These are phyloP conservation scores for Coix lacrymajobi DNA, from an alignment of 176 grass and related monocot species.

Conservation along the genomic window DNA sequence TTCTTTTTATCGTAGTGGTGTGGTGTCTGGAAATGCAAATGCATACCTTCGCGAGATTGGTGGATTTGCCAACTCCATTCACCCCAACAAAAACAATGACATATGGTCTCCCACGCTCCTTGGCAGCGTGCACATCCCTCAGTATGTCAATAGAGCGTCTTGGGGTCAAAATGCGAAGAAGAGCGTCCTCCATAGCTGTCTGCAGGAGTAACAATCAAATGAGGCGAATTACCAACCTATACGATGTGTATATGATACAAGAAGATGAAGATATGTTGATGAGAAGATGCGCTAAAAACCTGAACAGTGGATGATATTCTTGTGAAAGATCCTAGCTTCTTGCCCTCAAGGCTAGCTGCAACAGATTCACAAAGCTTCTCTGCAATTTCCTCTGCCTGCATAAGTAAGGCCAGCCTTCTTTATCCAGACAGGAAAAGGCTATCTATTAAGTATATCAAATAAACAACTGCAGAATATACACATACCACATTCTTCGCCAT, in stretches of 20 bases:
- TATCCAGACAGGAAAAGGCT: background rate
- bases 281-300: constrained; percentile 27
- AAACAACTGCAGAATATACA: constrained; percentile 1
- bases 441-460: background rate
- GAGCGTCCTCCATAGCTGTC: constrained; percentile 92
- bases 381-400: constrained; percentile 89
- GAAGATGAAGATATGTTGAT: background rate
- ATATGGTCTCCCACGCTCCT: constrained; percentile 91
- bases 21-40: constrained; percentile 18
- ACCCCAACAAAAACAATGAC: constrained; percentile 95
- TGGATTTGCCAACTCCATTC: constrained; percentile 97
- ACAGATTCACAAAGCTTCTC: constrained; percentile 95
- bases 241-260: background rate
- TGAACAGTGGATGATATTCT: constrained; percentile 96
- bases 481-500: constrained; percentile 99
- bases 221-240: background rate
- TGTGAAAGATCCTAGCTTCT: constrained; percentile 88
- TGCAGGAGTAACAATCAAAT: constrained; percentile 27
- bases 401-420: constrained; percentile 13
- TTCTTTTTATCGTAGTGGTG: background rate
- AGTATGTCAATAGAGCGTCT: constrained; percentile 88
- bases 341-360: constrained; percentile 83
- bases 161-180: constrained; percentile 88
- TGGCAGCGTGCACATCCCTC: constrained; percentile 88
- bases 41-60: constrained; percentile 86